Percentiles rank a stretch among this genome's conserved stretches.
These are phyloP conservation scores for Trametes coccinea DNA, from an alignment of 768 basidiomycete genomes.

Conservation along the genomic window DNA sequence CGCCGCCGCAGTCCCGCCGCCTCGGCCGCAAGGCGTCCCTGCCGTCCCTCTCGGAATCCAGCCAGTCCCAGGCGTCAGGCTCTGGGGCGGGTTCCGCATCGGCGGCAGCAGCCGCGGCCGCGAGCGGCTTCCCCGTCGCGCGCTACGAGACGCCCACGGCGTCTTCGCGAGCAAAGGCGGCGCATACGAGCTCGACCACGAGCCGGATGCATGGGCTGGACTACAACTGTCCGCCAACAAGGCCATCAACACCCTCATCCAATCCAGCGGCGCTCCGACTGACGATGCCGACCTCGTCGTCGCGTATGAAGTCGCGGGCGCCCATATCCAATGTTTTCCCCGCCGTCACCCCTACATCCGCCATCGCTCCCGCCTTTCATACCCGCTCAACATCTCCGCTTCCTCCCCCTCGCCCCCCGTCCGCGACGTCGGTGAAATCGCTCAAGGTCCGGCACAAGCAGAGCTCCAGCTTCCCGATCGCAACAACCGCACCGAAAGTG, in stretches of 20 bases:
- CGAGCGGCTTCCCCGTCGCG: conserved; percentile 37
- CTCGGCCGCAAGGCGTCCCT: conserved; percentile 78
- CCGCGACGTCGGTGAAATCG: conserved; percentile 37
- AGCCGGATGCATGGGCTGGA: conserved; percentile 60
- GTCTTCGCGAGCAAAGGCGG: conserved; percentile 71
- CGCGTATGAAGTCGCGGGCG: conserved; percentile 72
- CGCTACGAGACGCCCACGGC: conserved; percentile 81
- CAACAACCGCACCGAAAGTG: conserved; percentile 56
- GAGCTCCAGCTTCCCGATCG: conserved; percentile 39
- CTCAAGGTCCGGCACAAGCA: conserved; percentile 31
- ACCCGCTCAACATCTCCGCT: conserved; percentile 59
- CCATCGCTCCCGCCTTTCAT: conserved; percentile 35
- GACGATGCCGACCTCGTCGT: conserved; percentile 81
- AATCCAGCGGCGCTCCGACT: conserved; percentile 77
- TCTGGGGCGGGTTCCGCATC: conserved; percentile 42
- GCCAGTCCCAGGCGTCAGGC: conserved; percentile 55
- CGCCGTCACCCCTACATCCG: conserved; percentile 31
- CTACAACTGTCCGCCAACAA: conserved; percentile 70
- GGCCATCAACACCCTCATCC: conserved; percentile 78
- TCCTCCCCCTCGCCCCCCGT: conserved; percentile 46
- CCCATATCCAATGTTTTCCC: conserved; percentile 78
- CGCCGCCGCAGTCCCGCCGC: conserved; percentile 61
- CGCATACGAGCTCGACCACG: conserved; percentile 58
- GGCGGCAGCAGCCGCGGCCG: not conserved
- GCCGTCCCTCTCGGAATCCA: conserved; percentile 66